Evolutionary conservation across 169 alveolate genomes (phyloP).

Genomic region (Plasmodium coatneyi): DNA sequence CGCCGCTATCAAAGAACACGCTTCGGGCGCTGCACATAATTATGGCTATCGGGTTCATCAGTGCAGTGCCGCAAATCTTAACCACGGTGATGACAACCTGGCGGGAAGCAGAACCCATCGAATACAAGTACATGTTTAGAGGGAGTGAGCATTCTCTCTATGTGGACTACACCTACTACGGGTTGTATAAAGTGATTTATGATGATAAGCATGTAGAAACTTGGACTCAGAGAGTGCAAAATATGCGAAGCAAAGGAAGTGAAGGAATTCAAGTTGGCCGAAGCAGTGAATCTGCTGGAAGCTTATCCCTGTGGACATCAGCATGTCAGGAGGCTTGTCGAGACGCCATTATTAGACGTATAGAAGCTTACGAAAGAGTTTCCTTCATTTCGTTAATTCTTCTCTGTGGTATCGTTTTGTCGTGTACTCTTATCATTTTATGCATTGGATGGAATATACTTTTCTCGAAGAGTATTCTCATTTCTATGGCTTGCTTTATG

Average conservation of each 20-base stretch:
- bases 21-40: conserved; percentile 20
- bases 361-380: conserved; percentile 66
- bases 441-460: conserved; percentile 55
- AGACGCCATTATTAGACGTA: conserved; percentile 45
- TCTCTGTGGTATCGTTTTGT: conserved; percentile 33
- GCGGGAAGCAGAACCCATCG: conserved; percentile 71
- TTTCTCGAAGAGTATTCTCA: conserved; percentile 35
- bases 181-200: conserved; percentile 59
- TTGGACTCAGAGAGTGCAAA: conserved; percentile 59
- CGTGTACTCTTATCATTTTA: conserved; percentile 26
- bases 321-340: conserved; percentile 61
- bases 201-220: conserved; percentile 61
- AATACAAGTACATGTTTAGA: conserved; percentile 52
- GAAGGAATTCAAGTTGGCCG: conserved; percentile 59
- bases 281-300: conserved; percentile 44
- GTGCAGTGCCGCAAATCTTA: conserved; percentile 54
- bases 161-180: conserved; percentile 55
- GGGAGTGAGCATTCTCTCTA: conserved; percentile 45
- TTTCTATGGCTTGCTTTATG: conserved; percentile 59
- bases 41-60: conserved; percentile 50
- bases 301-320: conserved; percentile 62
- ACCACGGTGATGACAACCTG: conserved; percentile 61
- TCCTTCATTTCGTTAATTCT: conserved; percentile 50
- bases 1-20: conserved; percentile 35
- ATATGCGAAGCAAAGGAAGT: conserved; percentile 59